Conservation (phyloP, 192 early-diverging fungal species). For the Backusella morwellensis region DNA sequence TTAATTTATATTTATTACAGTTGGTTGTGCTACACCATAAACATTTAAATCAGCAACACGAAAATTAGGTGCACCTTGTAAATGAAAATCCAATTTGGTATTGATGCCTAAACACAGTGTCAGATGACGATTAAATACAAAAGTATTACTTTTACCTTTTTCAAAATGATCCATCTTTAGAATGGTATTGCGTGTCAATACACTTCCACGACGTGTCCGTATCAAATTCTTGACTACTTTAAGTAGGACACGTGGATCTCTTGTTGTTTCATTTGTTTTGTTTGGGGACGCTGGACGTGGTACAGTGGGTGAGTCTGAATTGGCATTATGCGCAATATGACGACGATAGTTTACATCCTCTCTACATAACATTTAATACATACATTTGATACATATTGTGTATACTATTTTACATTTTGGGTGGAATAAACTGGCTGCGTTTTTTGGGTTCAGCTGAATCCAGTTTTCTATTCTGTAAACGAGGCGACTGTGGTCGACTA, state of each 20-base stretch:
- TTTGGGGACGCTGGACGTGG: background rate
- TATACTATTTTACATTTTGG: background rate
- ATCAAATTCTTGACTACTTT: conserved; percentile 45
- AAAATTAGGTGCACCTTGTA: conserved; percentile 69
- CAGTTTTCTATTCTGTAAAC: background rate
- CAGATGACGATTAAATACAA: background rate
- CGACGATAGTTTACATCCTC: background rate
- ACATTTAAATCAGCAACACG: conserved; percentile 56
- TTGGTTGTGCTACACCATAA: conserved; percentile 65
- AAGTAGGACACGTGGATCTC: conserved; percentile 38
- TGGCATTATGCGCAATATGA: background rate
- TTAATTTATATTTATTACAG: conserved; percentile 22
- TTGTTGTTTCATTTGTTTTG: background rate
- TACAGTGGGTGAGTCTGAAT: background rate
- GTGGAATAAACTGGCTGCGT: conserved; percentile 3
- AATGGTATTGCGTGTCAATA: conserved; percentile 50
- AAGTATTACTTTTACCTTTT: conserved; percentile 21
- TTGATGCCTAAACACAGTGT: conserved; percentile 22
- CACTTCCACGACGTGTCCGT: conserved; percentile 45
- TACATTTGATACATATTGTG: too few relatives aligned
- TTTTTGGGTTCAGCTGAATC: background rate
- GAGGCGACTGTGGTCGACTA: background rate
- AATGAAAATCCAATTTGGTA: conserved; percentile 52
- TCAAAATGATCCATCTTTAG: conserved; percentile 61
- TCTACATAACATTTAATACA: background rate